These are phyloP conservation scores for Saccharomyces hybrid DNA, from an alignment of 1,139 yeast species.

Conservation along the genomic window DNA sequence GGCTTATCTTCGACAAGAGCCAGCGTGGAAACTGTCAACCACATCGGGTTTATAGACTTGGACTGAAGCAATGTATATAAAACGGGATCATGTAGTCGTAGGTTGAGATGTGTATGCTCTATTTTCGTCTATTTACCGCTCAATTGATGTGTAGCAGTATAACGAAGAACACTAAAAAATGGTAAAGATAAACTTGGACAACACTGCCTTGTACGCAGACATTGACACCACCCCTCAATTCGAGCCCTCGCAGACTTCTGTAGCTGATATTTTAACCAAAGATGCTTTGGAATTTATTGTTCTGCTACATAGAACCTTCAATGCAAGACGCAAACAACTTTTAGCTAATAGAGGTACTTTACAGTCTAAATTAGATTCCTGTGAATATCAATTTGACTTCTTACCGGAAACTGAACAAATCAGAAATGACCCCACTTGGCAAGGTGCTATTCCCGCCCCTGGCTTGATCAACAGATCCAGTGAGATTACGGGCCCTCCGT, in stretches of 20 bases:
- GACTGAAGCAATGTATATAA: not conserved
- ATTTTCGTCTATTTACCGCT: not conserved
- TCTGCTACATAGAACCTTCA: constrained; percentile 60
- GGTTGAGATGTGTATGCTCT: not conserved
- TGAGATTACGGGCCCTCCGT: constrained; percentile 86
- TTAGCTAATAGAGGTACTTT: constrained; percentile 33
- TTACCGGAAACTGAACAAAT: constrained; percentile 57
- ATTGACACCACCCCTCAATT: constrained; percentile 50
- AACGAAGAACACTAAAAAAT: constrained; percentile 23
- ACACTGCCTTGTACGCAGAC: constrained; percentile 57
- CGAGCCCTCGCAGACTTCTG: constrained; percentile 44
- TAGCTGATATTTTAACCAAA: constrained; percentile 37
- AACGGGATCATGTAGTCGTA: not conserved
- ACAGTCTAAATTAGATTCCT: constrained; percentile 53
- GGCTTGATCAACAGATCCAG: constrained; percentile 64
- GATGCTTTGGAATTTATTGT: constrained; percentile 64
- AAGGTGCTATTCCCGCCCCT: constrained; percentile 57
- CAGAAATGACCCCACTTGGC: constrained; percentile 68
- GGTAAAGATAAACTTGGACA: constrained; percentile 36
- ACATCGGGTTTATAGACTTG: not conserved
- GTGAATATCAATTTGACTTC: constrained; percentile 47
- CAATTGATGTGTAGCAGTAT: not conserved
- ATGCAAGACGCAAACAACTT: constrained; percentile 38
- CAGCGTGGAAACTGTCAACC: not conserved
- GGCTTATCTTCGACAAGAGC: not conserved